A percentile compares a stretch with the other conserved stretches of the same genome.
Conservation (phyloP, 441 rosid species). For the Gossypium davidsonii region DNA sequence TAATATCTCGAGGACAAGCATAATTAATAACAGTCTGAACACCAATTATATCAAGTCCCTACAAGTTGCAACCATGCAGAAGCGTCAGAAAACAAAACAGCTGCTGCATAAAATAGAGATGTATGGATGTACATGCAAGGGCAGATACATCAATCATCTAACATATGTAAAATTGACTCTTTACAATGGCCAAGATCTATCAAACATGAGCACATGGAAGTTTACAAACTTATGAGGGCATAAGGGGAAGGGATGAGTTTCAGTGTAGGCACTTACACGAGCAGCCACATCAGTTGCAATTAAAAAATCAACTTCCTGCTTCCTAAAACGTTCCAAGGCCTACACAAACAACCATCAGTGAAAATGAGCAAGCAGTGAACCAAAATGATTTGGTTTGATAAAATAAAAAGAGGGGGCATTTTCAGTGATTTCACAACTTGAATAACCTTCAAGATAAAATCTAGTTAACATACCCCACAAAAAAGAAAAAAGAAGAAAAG, state of each 20-base stretch:
- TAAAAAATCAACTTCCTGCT: conserved; percentile 82
- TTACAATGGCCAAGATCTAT: not conserved
- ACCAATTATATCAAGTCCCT: conserved; percentile 98
- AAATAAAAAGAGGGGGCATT: not conserved
- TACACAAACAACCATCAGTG: conserved; percentile 25
- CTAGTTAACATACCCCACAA: not conserved
- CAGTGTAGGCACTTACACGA: conserved; percentile 54
- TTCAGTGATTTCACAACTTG: not conserved
- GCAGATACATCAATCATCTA: not conserved
- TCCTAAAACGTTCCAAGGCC: conserved; percentile 95
- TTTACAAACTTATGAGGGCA: conserved; percentile 4
- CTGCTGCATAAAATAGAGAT: not conserved
- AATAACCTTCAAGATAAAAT: not conserved
- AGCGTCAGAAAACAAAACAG: conserved; percentile 10
- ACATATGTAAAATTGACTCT: not conserved
- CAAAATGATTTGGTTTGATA: not conserved
- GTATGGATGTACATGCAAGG: not conserved
- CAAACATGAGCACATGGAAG: not conserved
- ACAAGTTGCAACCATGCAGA: conserved; percentile 18
- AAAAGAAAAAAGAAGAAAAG: not conserved
- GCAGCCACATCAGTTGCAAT: conserved; percentile 97
- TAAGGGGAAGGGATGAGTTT: not conserved
- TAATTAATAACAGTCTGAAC: conserved; percentile 92
- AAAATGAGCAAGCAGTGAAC: conserved; percentile 4
- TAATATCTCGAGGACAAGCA: conserved; percentile 96